Evolutionary conservation across 352 stramenopile species (phyloP).

Genomic region (Plasmopara halstedii): DNA sequence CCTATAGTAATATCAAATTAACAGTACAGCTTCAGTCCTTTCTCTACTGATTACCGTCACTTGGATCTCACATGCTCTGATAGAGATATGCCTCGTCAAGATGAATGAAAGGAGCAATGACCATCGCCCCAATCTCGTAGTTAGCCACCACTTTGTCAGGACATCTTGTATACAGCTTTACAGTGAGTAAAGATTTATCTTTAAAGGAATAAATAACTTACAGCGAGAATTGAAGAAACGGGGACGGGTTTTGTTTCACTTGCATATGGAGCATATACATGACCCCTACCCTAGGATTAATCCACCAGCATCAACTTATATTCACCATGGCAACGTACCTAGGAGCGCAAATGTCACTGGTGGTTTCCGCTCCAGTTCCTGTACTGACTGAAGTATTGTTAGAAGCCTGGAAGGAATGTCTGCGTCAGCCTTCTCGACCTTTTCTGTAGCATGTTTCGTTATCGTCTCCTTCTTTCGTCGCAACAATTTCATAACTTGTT

Average conservation of each 20-base stretch:
- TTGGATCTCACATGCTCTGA: conserved; percentile 78
- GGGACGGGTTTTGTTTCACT: conserved; percentile 23
- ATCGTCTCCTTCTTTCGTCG: conserved; percentile 10
- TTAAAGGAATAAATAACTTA: conserved; percentile 7
- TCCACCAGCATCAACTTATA: neutral
- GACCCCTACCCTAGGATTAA: conserved; percentile 11
- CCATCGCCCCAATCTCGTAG: conserved; percentile 34
- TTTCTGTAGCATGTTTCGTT: conserved; percentile 2
- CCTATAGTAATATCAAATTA: conserved; percentile 23
- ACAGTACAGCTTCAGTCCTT: neutral
- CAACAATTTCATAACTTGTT: conserved; percentile 12
- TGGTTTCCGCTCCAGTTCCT: conserved; percentile 56
- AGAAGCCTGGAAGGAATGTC: conserved; percentile 28
- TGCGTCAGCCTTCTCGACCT: conserved; percentile 1
- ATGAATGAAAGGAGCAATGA: conserved; percentile 77
- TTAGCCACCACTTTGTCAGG: conserved; percentile 42
- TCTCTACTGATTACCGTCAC: neutral
- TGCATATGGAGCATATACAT: conserved; percentile 62
- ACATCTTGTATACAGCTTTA: conserved; percentile 39
- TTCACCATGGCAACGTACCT: conserved; percentile 11
- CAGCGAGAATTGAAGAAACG: conserved; percentile 42
- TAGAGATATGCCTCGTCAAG: conserved; percentile 82
- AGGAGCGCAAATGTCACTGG: conserved; percentile 39
- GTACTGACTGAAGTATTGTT: conserved; percentile 33
- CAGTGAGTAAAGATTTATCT: conserved; percentile 1